Evolutionary conservation across 169 alveolate genomes (phyloP), one percentile per base, ranked within the genome.

Genomic region (Plasmodium cynomolgi): DNA sequence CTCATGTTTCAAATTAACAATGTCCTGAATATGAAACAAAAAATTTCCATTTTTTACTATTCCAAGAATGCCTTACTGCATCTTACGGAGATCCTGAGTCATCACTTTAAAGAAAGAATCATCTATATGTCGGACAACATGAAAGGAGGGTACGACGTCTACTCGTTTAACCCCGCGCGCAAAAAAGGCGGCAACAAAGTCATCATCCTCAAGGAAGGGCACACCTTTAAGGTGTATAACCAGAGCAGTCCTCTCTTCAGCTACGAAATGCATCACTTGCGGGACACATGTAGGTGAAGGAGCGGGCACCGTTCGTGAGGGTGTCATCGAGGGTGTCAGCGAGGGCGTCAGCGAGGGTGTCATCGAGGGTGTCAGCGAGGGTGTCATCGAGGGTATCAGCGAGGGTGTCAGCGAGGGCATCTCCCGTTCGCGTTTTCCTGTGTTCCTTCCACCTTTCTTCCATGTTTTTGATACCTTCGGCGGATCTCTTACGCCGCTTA

Each of bases 21-120:
- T 8, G 56, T 31, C 58, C 77, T 91, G 77, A 82, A 68, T 73
- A 31, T 50, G 29, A 71, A 75, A 47, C 73, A 91, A 34, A 91
- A 91, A 72, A 56, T 62, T 68, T 74, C 92, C 37, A 50, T 91
- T 20, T 91, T 91, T 37, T 91, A 82, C 75, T 91, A 91, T n/a
- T 91, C 95, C n/a, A 44, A 50, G 58, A 68, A 91, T 34, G 85
- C 81, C 37, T 15, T 91, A 20, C 37, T 91, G 33, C 84, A 91
- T 23, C 17, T 91, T 23, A 73, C 72, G 50, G 95, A 91, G 47
- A 91, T 91, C 26, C 58, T 91, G 17, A 91, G 95, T 82, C 72
- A 91, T 11, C 84, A 81, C 44, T 91, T 72, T 73, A 91, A 79
- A 50, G 73, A 71, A 82, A 83, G 74, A 44, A 91, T 91, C 13